Evolutionary conservation across 352 stramenopile genomes (phyloP).

Genomic region (Globisporangium heterothallicum): DNA sequence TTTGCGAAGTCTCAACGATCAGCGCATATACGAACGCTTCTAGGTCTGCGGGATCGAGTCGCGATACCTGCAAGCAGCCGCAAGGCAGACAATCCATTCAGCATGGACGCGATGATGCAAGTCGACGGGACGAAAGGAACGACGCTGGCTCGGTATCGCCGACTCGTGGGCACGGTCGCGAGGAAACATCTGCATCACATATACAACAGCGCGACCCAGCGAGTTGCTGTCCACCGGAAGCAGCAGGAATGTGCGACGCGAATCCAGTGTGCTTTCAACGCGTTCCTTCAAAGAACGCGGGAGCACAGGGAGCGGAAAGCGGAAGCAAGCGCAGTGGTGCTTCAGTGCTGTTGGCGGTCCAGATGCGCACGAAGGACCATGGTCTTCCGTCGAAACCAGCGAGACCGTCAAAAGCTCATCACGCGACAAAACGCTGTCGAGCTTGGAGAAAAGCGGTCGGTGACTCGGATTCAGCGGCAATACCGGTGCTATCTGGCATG

Average conservation of each 20-base stretch:
- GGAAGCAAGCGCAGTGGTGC: neutral
- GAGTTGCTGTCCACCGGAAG: neutral
- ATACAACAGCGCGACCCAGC: neutral
- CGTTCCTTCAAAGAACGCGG: neutral
- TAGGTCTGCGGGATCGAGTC: neutral
- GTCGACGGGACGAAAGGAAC: conserved; percentile 23
- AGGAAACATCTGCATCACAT: conserved; percentile 13
- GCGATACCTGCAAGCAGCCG: neutral
- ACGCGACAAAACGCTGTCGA: neutral
- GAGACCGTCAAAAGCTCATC: neutral
- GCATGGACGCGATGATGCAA: no score
- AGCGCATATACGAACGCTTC: neutral
- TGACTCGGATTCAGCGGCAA: neutral
- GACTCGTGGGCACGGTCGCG: conserved; percentile 31
- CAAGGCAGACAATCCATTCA: neutral
- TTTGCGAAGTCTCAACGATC: neutral
- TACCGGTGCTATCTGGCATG: neutral
- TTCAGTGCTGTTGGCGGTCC: neutral
- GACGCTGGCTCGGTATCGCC: conserved; percentile 31
- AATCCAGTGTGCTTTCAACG: neutral
- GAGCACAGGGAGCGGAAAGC: neutral
- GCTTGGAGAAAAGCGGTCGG: neutral
- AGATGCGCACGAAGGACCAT: neutral
- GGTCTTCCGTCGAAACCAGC: neutral
- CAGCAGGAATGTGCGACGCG: neutral